Evolutionary conservation across 116 monocot species (phyloP), one percentile per base, ranked within the genome.

Genomic region (Papilionanthe hybrid): DNA sequence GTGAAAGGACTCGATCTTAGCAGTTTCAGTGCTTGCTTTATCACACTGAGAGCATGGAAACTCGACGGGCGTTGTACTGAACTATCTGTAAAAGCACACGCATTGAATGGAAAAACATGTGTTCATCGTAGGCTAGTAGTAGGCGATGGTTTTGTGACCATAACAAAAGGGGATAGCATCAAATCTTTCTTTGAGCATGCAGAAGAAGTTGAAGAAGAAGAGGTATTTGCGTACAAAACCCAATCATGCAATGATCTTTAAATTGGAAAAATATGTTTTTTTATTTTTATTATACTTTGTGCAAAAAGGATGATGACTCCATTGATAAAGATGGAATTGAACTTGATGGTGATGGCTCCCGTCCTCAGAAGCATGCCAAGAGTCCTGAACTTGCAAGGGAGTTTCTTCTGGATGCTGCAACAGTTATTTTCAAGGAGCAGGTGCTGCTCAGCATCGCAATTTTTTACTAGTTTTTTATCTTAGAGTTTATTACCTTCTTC

Each of bases 181-280:
- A 85, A 79, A 86, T 84, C 77, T 56, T 98, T 98, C 83, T 94
- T 98, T 81, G 98, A 98, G 84, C 93, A 94, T 89, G 98, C 98
- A 83, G 98, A 98, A 86, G 97, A 98, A 86, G 91, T 91, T 42
- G 98, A 98, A 81, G 98, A 98, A 86, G 97, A 98, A 87, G 97
- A 98, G 91, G 98, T 98, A 79, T 69, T 73, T 78, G 19, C 23
- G 29, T 79, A 53, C 22, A 49, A 18, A 13, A 53, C 44, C 5
- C 55, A 63, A 20, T 19, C 56, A 5, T 50, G 44, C 28, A 27
- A 27, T 75, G 75, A 15, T 5, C 47, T 29, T 47, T 78, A 55
- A 29, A 10, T 74, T 25, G 9, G 4, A 22, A 42, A 55, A 42
- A 28, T 32, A 37, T 37, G 3, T 37, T 1, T 37, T 20, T 66